Evolutionary conservation across 2,329 filamentous ascomycete species (phyloP).

Genomic region (Metarhizium guizhouense): DNA sequence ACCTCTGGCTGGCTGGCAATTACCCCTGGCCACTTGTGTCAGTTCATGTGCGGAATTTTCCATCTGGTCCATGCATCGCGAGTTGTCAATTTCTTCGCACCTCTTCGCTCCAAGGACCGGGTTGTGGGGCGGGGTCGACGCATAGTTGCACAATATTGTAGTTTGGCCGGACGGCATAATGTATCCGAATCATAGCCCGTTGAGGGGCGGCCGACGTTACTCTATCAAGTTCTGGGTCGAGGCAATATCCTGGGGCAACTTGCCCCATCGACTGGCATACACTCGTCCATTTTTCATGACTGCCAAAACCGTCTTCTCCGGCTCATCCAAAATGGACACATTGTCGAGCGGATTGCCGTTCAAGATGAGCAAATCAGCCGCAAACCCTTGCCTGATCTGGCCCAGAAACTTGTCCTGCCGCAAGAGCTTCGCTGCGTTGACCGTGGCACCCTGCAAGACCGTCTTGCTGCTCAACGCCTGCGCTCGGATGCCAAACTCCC

Average conservation of each 20-base stretch:
- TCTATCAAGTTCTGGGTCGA: not conserved
- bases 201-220: not conserved
- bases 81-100: too few species aligned
- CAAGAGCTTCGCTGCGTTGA: slow-evolving; percentile 43
- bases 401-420: slow-evolving; percentile 37
- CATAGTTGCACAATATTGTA: not conserved
- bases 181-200: not conserved
- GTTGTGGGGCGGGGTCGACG: not conserved
- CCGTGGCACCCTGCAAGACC: slow-evolving; percentile 22
- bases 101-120: too few species aligned
- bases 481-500: slow-evolving; percentile 22
- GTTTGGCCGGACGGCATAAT: not conserved
- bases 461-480: slow-evolving; percentile 13
- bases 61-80: too few species aligned
- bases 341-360: slow-evolving; percentile 46
- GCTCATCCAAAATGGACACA: slow-evolving; percentile 38
- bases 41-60: too few species aligned
- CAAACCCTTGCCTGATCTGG: slow-evolving; percentile 38
- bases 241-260: slow-evolving; percentile 8
- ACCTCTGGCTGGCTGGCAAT: too few species aligned
- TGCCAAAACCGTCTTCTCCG: slow-evolving; percentile 36
- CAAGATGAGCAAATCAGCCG: slow-evolving; percentile 44
- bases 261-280: slow-evolving; percentile 19
- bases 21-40: too few species aligned
- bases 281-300: slow-evolving; percentile 46